Evolutionary conservation across 257 asterid genomes (phyloP).

Genomic region (Parsonsia alboflavescens): DNA sequence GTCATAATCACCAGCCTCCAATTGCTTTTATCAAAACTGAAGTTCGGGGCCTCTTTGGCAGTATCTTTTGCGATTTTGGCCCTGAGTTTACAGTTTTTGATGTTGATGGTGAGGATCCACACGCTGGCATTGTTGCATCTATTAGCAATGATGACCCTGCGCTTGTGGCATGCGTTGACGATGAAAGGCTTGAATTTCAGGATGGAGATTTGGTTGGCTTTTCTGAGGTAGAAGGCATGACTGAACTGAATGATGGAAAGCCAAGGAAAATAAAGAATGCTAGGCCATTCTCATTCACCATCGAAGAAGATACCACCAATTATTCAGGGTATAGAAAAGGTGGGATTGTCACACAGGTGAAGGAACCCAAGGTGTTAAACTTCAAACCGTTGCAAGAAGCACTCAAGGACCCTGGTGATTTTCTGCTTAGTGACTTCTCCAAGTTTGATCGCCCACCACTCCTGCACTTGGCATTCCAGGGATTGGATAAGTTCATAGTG

Average conservation of each 20-base stretch:
- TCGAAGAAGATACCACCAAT: conserved; percentile 76
- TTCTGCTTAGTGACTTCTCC: conserved; percentile 83
- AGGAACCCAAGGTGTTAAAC: conserved; percentile 79
- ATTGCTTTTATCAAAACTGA: conserved; percentile 86
- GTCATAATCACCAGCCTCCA: conserved; percentile 87
- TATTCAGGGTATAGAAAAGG: conserved; percentile 68
- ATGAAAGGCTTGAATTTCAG: conserved; percentile 94
- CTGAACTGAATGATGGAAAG: conserved; percentile 86
- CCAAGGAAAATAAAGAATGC: conserved; percentile 72
- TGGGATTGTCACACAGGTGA: conserved; percentile 86
- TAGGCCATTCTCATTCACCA: conserved; percentile 72
- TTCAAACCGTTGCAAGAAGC: conserved; percentile 80
- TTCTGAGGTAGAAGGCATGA: conserved; percentile 81
- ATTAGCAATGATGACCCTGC: conserved; percentile 78
- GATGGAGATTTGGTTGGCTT: conserved; percentile 87
- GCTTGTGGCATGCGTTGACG: conserved; percentile 79
- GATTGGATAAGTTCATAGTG: conserved; percentile 66
- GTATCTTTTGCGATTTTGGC: conserved; percentile 83
- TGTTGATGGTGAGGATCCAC: conserved; percentile 96
- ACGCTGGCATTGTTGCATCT: conserved; percentile 83
- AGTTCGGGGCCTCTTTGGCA: conserved; percentile 91
- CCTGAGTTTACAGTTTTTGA: conserved; percentile 84
- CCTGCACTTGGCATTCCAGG: conserved; percentile 83
- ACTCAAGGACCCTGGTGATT: conserved; percentile 76
- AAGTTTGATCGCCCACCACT: conserved; percentile 89